phyloP scores from a whole-genome alignment of 2,329 filamentous ascomycete genomes.

The Trematosphaeria pertusa region DNA sequence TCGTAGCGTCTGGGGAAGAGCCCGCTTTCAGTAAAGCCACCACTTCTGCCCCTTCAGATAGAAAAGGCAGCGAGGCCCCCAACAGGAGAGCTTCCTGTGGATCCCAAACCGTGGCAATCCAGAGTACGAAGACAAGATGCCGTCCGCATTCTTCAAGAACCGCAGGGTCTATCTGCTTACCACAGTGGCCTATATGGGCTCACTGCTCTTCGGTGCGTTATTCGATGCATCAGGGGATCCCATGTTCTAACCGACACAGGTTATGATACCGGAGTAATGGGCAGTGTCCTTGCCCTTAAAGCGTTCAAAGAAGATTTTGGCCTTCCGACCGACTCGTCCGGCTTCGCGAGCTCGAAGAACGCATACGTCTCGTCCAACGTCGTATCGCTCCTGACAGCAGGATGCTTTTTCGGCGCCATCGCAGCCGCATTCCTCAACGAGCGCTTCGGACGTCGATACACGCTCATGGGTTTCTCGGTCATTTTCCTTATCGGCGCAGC shows the following conservation, averaged over 20 bases:
- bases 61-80: not conserved
- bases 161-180: slow-evolving; percentile 55
- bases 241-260: slow-evolving; percentile 29
- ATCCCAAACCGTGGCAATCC: not conserved
- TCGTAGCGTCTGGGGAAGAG: not conserved
- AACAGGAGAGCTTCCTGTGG: not conserved
- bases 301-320: slow-evolving; percentile 52
- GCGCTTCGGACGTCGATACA: slow-evolving; percentile 54
- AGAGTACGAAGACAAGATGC: slow-evolving; percentile 11
- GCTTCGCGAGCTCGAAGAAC: slow-evolving; percentile 43
- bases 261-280: slow-evolving; percentile 54
- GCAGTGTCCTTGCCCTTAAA: slow-evolving; percentile 47
- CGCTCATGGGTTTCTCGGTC: slow-evolving; percentile 51
- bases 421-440: slow-evolving; percentile 52
- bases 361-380: slow-evolving; percentile 66
- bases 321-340: slow-evolving; percentile 39
- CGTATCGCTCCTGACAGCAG: slow-evolving; percentile 78
- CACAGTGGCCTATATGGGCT: slow-evolving; percentile 52
- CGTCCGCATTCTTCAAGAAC: slow-evolving; percentile 47
- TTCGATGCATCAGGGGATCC: not conserved
- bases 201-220: slow-evolving; percentile 50
- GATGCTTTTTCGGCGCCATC: slow-evolving; percentile 75
- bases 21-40: too few relatives aligned
- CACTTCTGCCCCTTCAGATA: not conserved
- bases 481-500: slow-evolving; percentile 49